Evolutionary conservation across 2,329 filamentous ascomycete species (phyloP).

Genomic region (Aureobasidium namibiae): DNA sequence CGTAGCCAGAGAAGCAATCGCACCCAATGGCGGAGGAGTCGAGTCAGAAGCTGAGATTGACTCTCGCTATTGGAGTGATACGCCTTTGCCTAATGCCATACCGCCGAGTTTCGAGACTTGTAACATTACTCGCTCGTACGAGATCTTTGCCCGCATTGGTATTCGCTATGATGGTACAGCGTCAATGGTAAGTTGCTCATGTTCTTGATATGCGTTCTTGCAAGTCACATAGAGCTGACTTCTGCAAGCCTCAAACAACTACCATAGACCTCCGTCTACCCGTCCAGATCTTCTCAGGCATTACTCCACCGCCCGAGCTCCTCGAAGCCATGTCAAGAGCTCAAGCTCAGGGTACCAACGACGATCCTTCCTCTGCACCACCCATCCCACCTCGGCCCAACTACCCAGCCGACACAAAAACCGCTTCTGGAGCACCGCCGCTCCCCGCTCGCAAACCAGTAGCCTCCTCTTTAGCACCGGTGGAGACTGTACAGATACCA

Average conservation of each 20-base stretch:
- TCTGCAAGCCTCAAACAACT: constrained; percentile 51
- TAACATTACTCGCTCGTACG: constrained; percentile 75
- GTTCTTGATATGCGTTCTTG: background rate
- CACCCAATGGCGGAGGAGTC: background rate
- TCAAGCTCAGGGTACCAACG: constrained; percentile 15
- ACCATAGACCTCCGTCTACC: constrained; percentile 71
- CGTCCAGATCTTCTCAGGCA: constrained; percentile 78
- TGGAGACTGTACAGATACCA: background rate
- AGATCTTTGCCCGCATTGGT: constrained; percentile 73
- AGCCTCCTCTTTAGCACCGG: background rate
- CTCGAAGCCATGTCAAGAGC: constrained; percentile 51
- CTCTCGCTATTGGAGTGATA: constrained; percentile 66
- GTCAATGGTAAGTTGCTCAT: background rate
- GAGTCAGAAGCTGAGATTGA: constrained; percentile 22
- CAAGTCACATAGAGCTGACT: background rate
- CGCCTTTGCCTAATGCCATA: constrained; percentile 72
- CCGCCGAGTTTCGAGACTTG: constrained; percentile 82
- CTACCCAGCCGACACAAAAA: background rate
- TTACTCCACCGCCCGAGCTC: constrained; percentile 69
- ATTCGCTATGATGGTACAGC: constrained; percentile 52
- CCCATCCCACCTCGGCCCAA: background rate
- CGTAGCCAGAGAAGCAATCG: background rate
- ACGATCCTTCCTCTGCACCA: constrained; percentile 21
- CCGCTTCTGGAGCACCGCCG: background rate
- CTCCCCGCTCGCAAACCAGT: constrained; percentile 6